Percentiles rank a stretch among this genome's conserved stretches.
Conservation (phyloP, 2,329 filamentous ascomycete species). For the Pseudopyricularia cyperi region DNA sequence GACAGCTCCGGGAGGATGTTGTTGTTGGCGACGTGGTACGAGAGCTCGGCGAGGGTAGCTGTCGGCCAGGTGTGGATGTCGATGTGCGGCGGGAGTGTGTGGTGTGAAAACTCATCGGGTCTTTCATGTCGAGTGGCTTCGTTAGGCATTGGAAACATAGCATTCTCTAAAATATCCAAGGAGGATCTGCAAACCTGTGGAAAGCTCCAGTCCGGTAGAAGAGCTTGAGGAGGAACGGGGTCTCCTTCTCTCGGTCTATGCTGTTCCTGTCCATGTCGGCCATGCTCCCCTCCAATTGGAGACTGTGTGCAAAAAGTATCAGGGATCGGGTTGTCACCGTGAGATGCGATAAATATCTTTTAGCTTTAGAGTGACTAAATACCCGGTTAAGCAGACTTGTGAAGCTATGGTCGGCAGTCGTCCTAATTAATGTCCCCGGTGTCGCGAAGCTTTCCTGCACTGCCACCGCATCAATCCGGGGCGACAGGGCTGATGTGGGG, state of each 20-base stretch:
- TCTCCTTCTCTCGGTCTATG: slow-evolving; percentile 28
- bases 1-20: slow-evolving; percentile 58
- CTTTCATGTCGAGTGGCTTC: slow-evolving; percentile 23
- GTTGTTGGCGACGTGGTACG: slow-evolving; percentile 58
- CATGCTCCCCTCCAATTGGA: not conserved
- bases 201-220: slow-evolving; percentile 68
- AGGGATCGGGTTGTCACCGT: no score
- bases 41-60: slow-evolving; percentile 71
- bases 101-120: slow-evolving; percentile 54
- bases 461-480: not conserved
- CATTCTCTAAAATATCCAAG: not conserved
- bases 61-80: slow-evolving; percentile 78
- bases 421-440: no score
- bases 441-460: no score
- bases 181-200: slow-evolving; percentile 41
- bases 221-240: slow-evolving; percentile 74
- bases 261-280: not conserved
- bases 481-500: not conserved
- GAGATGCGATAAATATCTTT: no score
- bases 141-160: not conserved
- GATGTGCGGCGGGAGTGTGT: slow-evolving; percentile 51
- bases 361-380: no score
- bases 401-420: no score
- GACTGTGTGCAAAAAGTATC: no score
- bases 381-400: no score